Conservation (phyloP, 495 filamentous ascomycete species). For the Penicillium subrubescens region DNA sequence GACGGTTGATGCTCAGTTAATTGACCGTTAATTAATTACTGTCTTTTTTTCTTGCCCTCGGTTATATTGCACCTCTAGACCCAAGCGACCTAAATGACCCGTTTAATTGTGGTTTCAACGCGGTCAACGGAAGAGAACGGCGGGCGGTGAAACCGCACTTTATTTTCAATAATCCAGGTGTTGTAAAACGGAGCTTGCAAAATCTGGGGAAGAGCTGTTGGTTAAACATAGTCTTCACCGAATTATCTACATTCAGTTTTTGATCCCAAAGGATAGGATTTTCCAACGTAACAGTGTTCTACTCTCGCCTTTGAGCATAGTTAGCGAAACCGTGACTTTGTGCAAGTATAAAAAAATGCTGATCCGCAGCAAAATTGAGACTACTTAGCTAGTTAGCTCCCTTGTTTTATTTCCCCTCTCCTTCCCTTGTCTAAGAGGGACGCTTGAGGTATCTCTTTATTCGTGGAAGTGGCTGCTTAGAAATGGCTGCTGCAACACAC, state of each 20-base stretch:
- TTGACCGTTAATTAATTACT: neutral
- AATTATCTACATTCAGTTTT: neutral
- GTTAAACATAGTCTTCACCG: constrained; percentile 2
- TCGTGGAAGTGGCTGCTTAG: no score
- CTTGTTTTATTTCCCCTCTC: neutral
- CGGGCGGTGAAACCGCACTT: neutral
- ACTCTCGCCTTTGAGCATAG: neutral
- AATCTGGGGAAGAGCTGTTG: neutral
- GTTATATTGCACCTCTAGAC: neutral
- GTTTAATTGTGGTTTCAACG: neutral
- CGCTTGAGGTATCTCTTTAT: no score
- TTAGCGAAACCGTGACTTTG: neutral
- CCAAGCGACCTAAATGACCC: neutral
- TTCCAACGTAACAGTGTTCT: neutral
- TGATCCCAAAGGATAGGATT: neutral
- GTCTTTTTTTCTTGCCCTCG: neutral
- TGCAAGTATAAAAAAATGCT: neutral
- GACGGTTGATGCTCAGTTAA: neutral
- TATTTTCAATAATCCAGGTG: constrained; percentile 1
- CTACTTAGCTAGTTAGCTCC: neutral
- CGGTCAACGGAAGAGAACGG: neutral
- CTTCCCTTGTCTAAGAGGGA: neutral
- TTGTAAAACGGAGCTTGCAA: neutral
- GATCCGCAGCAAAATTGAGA: neutral
- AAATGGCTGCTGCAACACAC: no score